Percentiles rank a stretch among this genome's conserved stretches.
phyloP scores from a whole-genome alignment of 352 stramenopile species.

The Phytopythium litorale region DNA sequence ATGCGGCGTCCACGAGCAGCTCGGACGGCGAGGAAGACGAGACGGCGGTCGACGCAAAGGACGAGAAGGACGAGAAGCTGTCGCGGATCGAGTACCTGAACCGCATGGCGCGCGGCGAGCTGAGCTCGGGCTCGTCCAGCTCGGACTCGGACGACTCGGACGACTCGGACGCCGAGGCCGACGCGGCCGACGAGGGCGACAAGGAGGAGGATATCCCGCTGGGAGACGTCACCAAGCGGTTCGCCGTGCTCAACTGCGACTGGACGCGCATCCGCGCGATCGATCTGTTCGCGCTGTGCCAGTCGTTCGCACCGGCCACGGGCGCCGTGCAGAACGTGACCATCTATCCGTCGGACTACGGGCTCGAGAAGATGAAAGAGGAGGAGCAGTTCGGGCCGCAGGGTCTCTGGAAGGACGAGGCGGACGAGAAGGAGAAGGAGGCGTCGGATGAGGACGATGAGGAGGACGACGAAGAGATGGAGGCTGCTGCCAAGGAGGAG shows the following conservation, averaged over 20 bases:
- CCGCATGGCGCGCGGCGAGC: slow-evolving; percentile 79
- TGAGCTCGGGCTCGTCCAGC: slow-evolving; percentile 44
- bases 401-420: slow-evolving; percentile 51
- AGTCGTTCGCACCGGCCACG: slow-evolving; percentile 91
- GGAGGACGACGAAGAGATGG: slow-evolving; percentile 12
- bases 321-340: slow-evolving; percentile 90
- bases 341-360: slow-evolving; percentile 96
- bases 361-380: slow-evolving; percentile 92
- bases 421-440: slow-evolving; percentile 31
- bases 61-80: slow-evolving; percentile 56
- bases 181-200: slow-evolving; percentile 29
- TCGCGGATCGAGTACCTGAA: slow-evolving; percentile 84
- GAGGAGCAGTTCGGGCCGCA: slow-evolving; percentile 71
- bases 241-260: slow-evolving; percentile 96
- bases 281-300: slow-evolving; percentile 94
- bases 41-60: slow-evolving; percentile 28
- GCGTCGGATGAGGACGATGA: slow-evolving; percentile 6
- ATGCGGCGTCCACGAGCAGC: slow-evolving; percentile 21
- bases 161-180: slow-evolving; percentile 32
- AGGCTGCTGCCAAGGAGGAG: neutral
- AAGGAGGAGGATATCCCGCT: slow-evolving; percentile 78
- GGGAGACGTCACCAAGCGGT: slow-evolving; percentile 80
- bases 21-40: slow-evolving; percentile 31
- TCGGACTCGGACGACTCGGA: slow-evolving; percentile 53
- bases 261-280: slow-evolving; percentile 95